A percentile compares a stretch with the other conserved stretches of the same genome.
phyloP scores from a whole-genome alignment of 116 monocot species.

The Dioscorea cayenensis region DNA sequence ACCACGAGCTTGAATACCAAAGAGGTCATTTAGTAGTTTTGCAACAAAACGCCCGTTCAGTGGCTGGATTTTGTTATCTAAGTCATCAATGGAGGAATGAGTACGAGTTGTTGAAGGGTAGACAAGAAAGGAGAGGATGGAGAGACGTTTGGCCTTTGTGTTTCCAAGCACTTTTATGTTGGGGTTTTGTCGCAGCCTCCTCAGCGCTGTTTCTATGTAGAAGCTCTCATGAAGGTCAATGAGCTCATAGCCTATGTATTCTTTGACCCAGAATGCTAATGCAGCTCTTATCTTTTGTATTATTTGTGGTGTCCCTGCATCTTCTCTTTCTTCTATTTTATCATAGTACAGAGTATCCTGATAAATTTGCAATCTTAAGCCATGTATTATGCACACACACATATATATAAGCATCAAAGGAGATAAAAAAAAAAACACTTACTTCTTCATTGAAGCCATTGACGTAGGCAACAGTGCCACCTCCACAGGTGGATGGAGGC shows the following conservation, averaged over 20 bases:
- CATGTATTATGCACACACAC: too few relatives aligned
- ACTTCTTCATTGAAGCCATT: slow-evolving; percentile 18
- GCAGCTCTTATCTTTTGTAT: slow-evolving; percentile 34
- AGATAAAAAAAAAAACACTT: neutral
- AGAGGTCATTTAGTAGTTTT: slow-evolving; percentile 68
- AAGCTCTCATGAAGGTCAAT: slow-evolving; percentile 14
- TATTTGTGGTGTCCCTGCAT: slow-evolving; percentile 44
- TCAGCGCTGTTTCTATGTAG: slow-evolving; percentile 6
- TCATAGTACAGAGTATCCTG: slow-evolving; percentile 35
- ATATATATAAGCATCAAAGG: too few relatives aligned
- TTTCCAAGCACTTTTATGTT: slow-evolving; percentile 21
- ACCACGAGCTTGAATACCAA: slow-evolving; percentile 70
- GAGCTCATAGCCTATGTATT: slow-evolving; percentile 23
- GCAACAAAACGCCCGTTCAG: slow-evolving; percentile 60
- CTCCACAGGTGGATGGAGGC: slow-evolving; percentile 45
- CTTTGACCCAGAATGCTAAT: slow-evolving; percentile 34
- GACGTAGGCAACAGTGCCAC: slow-evolving; percentile 35
- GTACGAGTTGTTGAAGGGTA: slow-evolving; percentile 6
- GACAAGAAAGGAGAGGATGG: slow-evolving; percentile 33
- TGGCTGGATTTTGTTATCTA: slow-evolving; percentile 2
- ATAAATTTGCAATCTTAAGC: too few relatives aligned
- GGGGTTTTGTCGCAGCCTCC: slow-evolving; percentile 9
- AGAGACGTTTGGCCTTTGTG: slow-evolving; percentile 15
- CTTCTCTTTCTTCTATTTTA: slow-evolving; percentile 35
- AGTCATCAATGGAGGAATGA: neutral